These are phyloP conservation scores for Lichenothelia convexa DNA, from an alignment of 495 filamentous ascomycete species.

Conservation along the genomic window DNA sequence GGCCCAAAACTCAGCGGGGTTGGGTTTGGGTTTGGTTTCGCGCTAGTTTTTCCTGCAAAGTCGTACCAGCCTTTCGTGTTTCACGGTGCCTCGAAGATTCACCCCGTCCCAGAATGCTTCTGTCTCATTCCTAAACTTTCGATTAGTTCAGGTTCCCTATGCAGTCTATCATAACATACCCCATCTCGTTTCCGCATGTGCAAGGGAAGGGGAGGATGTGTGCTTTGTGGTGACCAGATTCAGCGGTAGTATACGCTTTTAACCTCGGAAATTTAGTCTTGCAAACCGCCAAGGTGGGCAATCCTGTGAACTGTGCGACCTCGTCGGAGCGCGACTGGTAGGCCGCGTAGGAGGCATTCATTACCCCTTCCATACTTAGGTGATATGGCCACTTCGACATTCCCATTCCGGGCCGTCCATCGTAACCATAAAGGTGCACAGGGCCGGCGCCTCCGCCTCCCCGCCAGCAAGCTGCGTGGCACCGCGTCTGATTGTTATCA, in stretches of 20 bases:
- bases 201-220: neutral
- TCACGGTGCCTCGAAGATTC: too few species aligned
- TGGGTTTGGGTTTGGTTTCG: too few species aligned
- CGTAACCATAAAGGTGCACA: neutral
- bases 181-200: neutral
- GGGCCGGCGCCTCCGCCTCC: neutral
- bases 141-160: too few species aligned
- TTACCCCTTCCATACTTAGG: neutral
- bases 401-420: too few species aligned
- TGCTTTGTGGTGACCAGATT: neutral
- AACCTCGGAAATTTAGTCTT: neutral
- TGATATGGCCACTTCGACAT: neutral
- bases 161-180: too few species aligned
- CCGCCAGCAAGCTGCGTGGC: too few species aligned
- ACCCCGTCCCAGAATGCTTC: neutral
- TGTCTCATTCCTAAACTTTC: neutral
- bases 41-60: too few species aligned
- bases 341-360: neutral
- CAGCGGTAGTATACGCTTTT: neutral
- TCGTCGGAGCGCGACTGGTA: neutral
- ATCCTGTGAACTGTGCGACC: neutral
- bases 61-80: too few species aligned
- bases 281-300: neutral
- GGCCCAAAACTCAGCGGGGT: too few species aligned
- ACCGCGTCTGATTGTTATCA: neutral